Percentiles rank a stretch among this genome's conserved stretches.
Evolutionary conservation across 2,329 filamentous ascomycete species (phyloP).

Genomic region (Zelopaecilomyces penicillatus): DNA sequence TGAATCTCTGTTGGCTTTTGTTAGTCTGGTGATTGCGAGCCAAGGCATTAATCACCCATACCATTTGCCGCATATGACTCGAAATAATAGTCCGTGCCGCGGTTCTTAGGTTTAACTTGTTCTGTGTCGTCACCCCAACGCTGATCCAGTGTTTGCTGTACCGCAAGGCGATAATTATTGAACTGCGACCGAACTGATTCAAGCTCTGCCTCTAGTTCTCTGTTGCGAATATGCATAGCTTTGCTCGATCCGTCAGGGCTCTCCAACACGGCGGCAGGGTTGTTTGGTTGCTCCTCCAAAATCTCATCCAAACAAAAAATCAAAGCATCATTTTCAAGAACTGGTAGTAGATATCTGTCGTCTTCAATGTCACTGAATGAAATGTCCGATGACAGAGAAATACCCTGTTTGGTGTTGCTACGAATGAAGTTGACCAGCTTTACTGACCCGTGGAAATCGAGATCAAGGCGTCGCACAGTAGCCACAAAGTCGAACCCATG

Average conservation of each 20-base stretch:
- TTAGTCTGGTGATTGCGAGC: conserved; percentile 4
- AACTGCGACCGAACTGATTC: conserved; percentile 53
- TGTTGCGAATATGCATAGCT: conserved; percentile 40
- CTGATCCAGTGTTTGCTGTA: conserved; percentile 58
- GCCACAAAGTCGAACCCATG: conserved; percentile 59
- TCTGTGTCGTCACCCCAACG: conserved; percentile 53
- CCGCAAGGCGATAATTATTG: conserved; percentile 54
- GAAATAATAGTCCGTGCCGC: conserved; percentile 40
- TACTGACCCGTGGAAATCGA: conserved; percentile 67
- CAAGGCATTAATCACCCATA: conserved; percentile 22
- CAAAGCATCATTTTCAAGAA: conserved; percentile 81
- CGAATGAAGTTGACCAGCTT: conserved; percentile 67
- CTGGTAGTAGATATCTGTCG: conserved; percentile 74
- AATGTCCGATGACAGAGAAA: conserved; percentile 47
- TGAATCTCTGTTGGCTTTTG: conserved; percentile 62
- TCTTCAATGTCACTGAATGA: conserved; percentile 57
- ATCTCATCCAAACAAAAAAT: conserved; percentile 78
- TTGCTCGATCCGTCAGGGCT: conserved; percentile 18
- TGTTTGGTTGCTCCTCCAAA: conserved; percentile 40
- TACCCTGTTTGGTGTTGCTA: conserved; percentile 34
- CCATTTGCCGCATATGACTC: conserved; percentile 57
- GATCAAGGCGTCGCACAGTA: conserved; percentile 45
- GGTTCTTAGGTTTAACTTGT: conserved; percentile 19
- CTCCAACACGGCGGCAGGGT: conserved; percentile 15
- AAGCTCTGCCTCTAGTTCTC: conserved; percentile 51